Evolutionary conservation across 2,329 filamentous ascomycete species (phyloP), one percentile per base, ranked within the genome.

Genomic region (Verticillium isaacii): DNA sequence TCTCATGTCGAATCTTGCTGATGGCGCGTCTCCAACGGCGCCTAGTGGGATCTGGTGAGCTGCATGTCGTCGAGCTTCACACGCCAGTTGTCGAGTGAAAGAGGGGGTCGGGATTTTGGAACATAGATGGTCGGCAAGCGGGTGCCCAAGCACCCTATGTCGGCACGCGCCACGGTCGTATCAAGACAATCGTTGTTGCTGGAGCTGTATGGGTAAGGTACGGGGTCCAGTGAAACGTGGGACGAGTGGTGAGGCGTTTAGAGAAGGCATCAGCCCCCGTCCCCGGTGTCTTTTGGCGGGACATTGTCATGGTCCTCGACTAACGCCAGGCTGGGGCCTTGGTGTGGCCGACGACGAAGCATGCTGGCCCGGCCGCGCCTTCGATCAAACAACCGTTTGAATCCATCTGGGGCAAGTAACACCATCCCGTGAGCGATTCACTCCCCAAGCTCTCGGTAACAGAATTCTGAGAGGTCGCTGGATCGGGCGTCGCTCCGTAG

Each of bases 131-230:
- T 57, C 34, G 25, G 61, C 23, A n/a, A 14, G 32, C 34, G 34
- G 41, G 36, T 55, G 19, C 15, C 15, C 57, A 54, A 25, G 19
- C 12, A 29, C 19, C 15, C 17, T 8, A 56, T 59, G 39, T 45
- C 50, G 37, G 63, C 12, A 52, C 19, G 45, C 45, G 45, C 45
- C 45, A 14, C 45, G 23, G 45, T 52, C 9, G n/a, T 52, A 52
- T 25, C 19, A 19, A 52, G 45, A 52, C 45, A 52, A 52, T 52
- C 1, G 45, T 52, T 19, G 19, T 52, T 23, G n/a, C 45, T 52
- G 17, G 19, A 52, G 57, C 39, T 58, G 57, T 58, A 58, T 58
- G 57, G 57, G 37, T 58, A 50, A 58, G 57, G 57, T 58, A 58
- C 57, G 57, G 45, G 57, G 34, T 41, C 57, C 41, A 15, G 39